Percentiles rank a stretch among this genome's conserved stretches.
phyloP scores from a whole-genome alignment of 1,284 basidiomycete species.

The Stygiomarasmius scandens region DNA sequence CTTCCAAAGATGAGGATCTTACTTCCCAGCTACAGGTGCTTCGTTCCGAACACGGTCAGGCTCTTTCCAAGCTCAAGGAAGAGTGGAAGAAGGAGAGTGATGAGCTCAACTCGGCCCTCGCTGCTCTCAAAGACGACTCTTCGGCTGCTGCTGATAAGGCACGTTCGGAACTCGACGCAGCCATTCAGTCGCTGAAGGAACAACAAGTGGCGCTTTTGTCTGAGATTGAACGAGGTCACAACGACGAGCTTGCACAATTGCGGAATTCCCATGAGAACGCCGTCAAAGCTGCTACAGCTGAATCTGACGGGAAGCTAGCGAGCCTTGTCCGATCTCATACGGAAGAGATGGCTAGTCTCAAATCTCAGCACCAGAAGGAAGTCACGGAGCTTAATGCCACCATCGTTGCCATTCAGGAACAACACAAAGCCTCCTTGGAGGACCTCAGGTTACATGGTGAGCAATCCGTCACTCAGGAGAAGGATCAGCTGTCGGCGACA shows the following conservation, averaged over 20 bases:
- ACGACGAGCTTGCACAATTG: constrained; percentile 51
- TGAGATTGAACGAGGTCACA: constrained; percentile 57
- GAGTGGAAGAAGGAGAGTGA: constrained; percentile 56
- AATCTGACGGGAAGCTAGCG: constrained; percentile 24
- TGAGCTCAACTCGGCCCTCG: constrained; percentile 46
- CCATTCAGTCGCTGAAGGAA: constrained; percentile 51
- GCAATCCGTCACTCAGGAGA: constrained; percentile 41
- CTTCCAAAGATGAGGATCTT: constrained; percentile 66
- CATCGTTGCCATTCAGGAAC: constrained; percentile 47
- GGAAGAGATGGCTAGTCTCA: constrained; percentile 42
- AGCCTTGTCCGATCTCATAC: constrained; percentile 37
- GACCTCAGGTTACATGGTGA: constrained; percentile 40
- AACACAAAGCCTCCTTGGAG: constrained; percentile 47
- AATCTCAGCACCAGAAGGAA: constrained; percentile 48
- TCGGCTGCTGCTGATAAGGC: constrained; percentile 38
- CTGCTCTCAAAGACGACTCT: constrained; percentile 49
- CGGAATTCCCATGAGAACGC: constrained; percentile 46
- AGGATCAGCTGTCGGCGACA: constrained; percentile 36
- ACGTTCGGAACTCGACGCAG: constrained; percentile 53
- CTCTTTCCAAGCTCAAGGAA: constrained; percentile 49
- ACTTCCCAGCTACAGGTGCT: constrained; percentile 59
- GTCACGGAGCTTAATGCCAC: constrained; percentile 45
- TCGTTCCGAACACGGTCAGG: constrained; percentile 49
- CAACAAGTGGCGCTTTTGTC: constrained; percentile 58
- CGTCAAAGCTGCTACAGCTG: constrained; percentile 28